Base-by-base conservation (phyloP, 805 yeast genomes). In the Candida pseudofarinosa region DNA sequence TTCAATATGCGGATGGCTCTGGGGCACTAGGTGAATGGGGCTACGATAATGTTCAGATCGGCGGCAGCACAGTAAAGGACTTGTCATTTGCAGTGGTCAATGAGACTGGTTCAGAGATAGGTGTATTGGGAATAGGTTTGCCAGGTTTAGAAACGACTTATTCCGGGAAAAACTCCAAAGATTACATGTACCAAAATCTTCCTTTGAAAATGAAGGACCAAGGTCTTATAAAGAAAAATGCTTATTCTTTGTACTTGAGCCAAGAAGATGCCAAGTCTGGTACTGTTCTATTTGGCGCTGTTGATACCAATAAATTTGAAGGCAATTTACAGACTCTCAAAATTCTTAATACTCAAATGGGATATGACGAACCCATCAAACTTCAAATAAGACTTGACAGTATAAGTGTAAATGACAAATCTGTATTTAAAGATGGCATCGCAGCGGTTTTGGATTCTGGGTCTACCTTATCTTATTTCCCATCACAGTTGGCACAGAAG, bases 71-170 rank as follows among this genome's bases (percentile, higher is more conserved):
- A 2, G 65, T 86, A 10, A 47, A 67, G 0, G 65, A 69, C 43
- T 63, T 85, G 23, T 78, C 88, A 4, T 75, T 89, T 59, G 97
- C 95, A 1, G 79, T 88, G 18, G 95, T 86, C 2, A 79, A 79
- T 55, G 59, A 62, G 30, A 77, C 88, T 1, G 78, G 80, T 47
- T 80, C 90, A 3, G 60, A 79, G 6, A 64, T 74, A 45, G 91
- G 95, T 43, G 91, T 87, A 19, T 62, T 86, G 34, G 89, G 90
- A 19, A 78, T 86, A 48, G 91, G 93, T 8, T 69, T 85, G 39
- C 64, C 77, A 4, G 85, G 80, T 12, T 70, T 85, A 42, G 96
- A 89, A 60, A 69, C 78, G 3, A 84, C 91, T 1, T 60, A 55
- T 51, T 17, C 45, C 13, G 34, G 34, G 6, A 7, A 32, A 15